Base-by-base conservation (phyloP, 305 asterid species). In the Withania somnifera region DNA sequence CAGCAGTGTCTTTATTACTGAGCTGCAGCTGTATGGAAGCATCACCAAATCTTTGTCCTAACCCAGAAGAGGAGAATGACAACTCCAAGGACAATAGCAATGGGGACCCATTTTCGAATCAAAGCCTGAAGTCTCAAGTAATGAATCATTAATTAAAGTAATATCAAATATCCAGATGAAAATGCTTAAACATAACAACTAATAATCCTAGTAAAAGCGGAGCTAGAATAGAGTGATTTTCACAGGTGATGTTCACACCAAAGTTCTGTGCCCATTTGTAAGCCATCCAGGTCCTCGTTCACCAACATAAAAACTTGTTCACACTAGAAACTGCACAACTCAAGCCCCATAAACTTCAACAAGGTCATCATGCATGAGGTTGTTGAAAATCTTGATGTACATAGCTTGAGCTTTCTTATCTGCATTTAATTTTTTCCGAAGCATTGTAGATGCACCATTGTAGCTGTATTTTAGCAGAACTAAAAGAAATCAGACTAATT, bases 61-160 rank as follows among this genome's bases (percentile, higher is more conserved):
- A 94, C 90, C 93, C 93, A 94, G 71, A 91, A 86, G 86, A 95
- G 94, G 91, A 94, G 89, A 82, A 89, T 89, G 79, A 95, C 98
- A 77, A 95, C 92, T 78, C 92, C 98, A 24, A 95, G 88, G 60
- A 95, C 99, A 85, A 95, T 84, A 58, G 95, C 98, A 80, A 94
- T 91, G 0, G 99, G 99, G 26, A 97, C 98, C 92, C 96, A 95
- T 84, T 94, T 94, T 68, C 93, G 97, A 82, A 95, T 94, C 89
- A 95, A 85, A 84, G 98, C 99, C 99, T 95, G 66, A 79, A 89
- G 11, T 28, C 2, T 17, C 28, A 75, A 26, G 45, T 28, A 58
- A 87, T 80, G 14, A 50, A 84, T 81, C 82, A 79, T 17, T 17
- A 7, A 68, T 22, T 36, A 47, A 54, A 32, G 34, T n/a, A 26